Percentiles rank a stretch among this genome's conserved stretches.
phyloP scores from a whole-genome alignment of 345 rosid genomes.

The Eucalyptus sp. region DNA sequence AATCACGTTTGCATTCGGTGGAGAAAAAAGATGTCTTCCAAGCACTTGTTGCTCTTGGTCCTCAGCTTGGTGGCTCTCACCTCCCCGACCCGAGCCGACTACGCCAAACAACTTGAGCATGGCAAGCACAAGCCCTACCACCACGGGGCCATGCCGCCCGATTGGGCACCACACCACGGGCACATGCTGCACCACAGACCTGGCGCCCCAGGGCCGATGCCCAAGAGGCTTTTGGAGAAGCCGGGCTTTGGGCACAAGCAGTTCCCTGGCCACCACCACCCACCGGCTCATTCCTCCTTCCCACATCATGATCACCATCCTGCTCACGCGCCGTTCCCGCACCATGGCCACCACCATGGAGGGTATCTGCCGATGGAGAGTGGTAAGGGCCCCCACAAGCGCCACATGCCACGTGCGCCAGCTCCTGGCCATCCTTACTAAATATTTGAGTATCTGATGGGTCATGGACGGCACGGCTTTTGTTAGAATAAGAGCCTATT shows the following conservation, averaged over 20 bases:
- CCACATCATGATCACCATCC: background rate
- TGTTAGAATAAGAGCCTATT: background rate
- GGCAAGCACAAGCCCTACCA: background rate
- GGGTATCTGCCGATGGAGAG: background rate
- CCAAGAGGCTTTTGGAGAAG: background rate
- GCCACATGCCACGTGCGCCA: background rate
- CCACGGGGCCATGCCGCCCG: background rate
- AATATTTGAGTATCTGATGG: background rate
- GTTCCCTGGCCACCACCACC: background rate
- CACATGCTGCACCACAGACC: background rate
- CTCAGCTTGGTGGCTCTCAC: conserved; percentile 3
- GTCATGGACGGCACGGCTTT: background rate
- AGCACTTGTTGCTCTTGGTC: background rate
- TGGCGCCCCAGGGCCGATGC: background rate
- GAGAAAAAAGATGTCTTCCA: background rate
- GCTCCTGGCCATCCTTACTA: background rate
- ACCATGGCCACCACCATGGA: background rate
- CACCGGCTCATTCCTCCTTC: background rate
- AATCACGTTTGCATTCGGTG: background rate
- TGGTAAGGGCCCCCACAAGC: background rate
- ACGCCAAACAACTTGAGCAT: background rate
- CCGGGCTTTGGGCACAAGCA: background rate
- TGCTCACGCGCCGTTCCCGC: background rate
- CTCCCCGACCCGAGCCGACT: background rate
- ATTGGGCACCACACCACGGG: background rate